Evolutionary conservation across 495 filamentous ascomycete genomes (phyloP), one percentile per base, ranked within the genome.

Genomic region (Lichenothelia convexa): DNA sequence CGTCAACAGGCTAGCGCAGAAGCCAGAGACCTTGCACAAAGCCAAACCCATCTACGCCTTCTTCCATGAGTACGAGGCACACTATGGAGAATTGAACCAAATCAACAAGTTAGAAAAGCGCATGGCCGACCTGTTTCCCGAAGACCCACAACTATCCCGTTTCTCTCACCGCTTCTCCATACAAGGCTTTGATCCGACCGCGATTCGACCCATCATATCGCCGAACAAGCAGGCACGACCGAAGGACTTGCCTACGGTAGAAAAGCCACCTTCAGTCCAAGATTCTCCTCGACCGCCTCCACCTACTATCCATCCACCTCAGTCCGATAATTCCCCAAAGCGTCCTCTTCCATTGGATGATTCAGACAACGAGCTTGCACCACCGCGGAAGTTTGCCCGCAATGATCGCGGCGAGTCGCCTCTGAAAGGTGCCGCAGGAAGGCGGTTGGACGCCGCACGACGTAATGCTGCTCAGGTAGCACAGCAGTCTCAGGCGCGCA

Each of bases 1-100:
- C 2, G 80, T 93, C 35, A 75, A 73, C 46, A 75, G 74, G 35
- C 63, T 92, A 31, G 71, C 76, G 16, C 63, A 72, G 20, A 86
- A 80, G 40, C 68, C 75, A 0, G 78, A 87, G 43, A 65, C 65
- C 22, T 59, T 74, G 0, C 63, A 68, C 39, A 92, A 84, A 44
- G 65, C 82, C 4, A 91, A 91, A 48, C 72, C 75, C 3, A 70
- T 97, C 1, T 92, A 86, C 40, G 61, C 71, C 1, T 94, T 79
- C 55, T 86, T 97, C 47, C 85, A 97, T 53, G 74, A 82, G 37
- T 94, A 92, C 51, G 87, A 95, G 57, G 79, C 81, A n/a, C 68
- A 80, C 31, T 95, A 83, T 47, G 89, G 91, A 30, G 91, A 97
- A 49, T 65, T 94, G 0, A 64, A 72, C 15, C 83, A 93, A 49